These are phyloP conservation scores for Ramularia collo-cygni DNA, from an alignment of 2,329 filamentous ascomycete genomes.

Conservation along the genomic window DNA sequence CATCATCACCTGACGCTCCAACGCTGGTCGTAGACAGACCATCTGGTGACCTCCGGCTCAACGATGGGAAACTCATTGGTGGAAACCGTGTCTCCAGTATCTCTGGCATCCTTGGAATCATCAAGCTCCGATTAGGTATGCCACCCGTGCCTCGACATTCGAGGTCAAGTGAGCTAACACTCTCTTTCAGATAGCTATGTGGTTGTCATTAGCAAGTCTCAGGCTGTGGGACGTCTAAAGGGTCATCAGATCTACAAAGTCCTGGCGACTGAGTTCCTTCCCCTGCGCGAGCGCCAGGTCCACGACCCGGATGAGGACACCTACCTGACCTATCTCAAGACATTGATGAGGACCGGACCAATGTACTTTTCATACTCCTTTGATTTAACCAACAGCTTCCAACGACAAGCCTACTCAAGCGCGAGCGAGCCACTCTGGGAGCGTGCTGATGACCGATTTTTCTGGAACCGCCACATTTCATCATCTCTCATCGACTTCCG, in stretches of 20 bases:
- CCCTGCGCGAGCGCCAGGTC: conserved; percentile 83
- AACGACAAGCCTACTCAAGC: conserved; percentile 78
- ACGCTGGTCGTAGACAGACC: conserved; percentile 86
- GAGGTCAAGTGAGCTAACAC: not conserved
- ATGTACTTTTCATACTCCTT: conserved; percentile 99
- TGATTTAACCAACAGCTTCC: conserved; percentile 94
- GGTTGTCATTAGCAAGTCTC: conserved; percentile 89
- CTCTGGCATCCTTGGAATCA: conserved; percentile 86
- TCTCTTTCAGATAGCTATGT: conserved; percentile 78
- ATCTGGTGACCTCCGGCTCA: conserved; percentile 80
- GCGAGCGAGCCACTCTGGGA: conserved; percentile 73
- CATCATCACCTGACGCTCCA: conserved; percentile 82
- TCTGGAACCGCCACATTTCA: conserved; percentile 94
- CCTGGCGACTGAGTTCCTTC: conserved; percentile 82
- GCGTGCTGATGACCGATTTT: conserved; percentile 92
- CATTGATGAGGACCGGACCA: conserved; percentile 71
- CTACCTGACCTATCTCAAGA: conserved; percentile 76
- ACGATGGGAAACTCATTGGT: conserved; percentile 67
- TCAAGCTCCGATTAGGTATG: conserved; percentile 84
- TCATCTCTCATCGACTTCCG: conserved; percentile 88
- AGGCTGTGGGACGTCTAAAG: conserved; percentile 82
- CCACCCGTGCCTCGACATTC: conserved; percentile 9
- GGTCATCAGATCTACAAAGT: conserved; percentile 97
- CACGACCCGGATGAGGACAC: conserved; percentile 91
- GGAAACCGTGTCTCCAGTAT: conserved; percentile 88